These are phyloP conservation scores for Solanum dulcamara DNA, from an alignment of 257 asterid species.

Conservation along the genomic window DNA sequence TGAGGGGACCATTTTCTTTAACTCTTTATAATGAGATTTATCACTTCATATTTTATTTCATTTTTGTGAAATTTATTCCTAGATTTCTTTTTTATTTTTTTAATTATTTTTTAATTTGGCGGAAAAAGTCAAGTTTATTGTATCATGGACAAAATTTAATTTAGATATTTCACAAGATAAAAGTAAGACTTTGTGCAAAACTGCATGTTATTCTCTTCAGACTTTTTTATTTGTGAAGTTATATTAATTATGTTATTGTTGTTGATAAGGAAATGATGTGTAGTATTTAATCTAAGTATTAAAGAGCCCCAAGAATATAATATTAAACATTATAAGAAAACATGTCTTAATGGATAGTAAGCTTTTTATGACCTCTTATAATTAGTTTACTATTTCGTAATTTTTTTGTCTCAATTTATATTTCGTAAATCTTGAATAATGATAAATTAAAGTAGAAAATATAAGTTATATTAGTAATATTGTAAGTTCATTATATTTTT, in stretches of 20 bases:
- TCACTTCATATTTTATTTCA: not conserved
- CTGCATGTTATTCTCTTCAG: too few species aligned
- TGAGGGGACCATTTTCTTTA: not conserved
- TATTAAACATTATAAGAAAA: not conserved
- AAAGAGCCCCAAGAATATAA: not conserved
- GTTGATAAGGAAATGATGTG: not conserved
- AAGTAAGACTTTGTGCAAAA: too few species aligned
- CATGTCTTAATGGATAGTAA: not conserved
- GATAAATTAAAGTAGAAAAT: too few species aligned
- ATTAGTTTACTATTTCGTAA: not conserved
- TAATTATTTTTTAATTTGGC: not conserved
- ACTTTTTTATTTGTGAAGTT: not conserved
- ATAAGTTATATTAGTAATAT: too few species aligned
- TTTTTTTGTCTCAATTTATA: not conserved
- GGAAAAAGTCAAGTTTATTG: not conserved
- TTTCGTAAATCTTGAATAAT: too few species aligned
- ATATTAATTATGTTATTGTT: not conserved
- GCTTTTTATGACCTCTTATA: not conserved
- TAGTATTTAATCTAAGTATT: not conserved
- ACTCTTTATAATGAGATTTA: not conserved
- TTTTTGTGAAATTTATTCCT: not conserved
- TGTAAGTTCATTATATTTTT: too few species aligned
- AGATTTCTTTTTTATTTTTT: not conserved
- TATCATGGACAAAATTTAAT: not conserved
- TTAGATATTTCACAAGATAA: not conserved